phyloP scores from a whole-genome alignment of 1,284 basidiomycete species.

The Irpex sp. region DNA sequence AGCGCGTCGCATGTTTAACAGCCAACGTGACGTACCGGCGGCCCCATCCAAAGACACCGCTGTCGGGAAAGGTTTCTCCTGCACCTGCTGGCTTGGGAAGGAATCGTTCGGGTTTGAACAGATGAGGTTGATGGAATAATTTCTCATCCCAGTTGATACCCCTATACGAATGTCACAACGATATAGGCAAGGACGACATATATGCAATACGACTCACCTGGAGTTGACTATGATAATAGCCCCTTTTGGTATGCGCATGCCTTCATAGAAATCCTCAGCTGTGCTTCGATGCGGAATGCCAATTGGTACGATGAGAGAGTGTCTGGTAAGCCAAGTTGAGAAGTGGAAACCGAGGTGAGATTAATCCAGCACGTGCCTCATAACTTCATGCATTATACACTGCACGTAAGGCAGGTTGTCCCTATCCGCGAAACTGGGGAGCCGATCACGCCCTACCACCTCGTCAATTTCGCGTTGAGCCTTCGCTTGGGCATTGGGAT shows the following conservation, averaged over 20 bases:
- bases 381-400: constrained; percentile 10
- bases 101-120: constrained; percentile 17
- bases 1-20: neutral
- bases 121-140: constrained; percentile 15
- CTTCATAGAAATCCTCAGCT: constrained; percentile 8
- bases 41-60: constrained; percentile 10
- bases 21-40: neutral
- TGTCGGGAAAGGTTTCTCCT: neutral
- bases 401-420: constrained; percentile 15
- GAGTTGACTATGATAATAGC: constrained; percentile 4
- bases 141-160: constrained; percentile 11
- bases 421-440: constrained; percentile 12
- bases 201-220: neutral
- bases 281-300: neutral
- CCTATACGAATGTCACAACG: neutral
- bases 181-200: neutral
- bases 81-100: neutral
- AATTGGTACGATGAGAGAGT: constrained; percentile 2
- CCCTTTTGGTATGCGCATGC: constrained; percentile 9
- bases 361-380: constrained; percentile 2
- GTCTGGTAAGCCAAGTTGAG: neutral
- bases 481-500: constrained; percentile 11
- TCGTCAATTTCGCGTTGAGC: constrained; percentile 14
- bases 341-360: neutral
- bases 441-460: constrained; percentile 11